These are phyloP conservation scores for Kodamaea arcana DNA, from an alignment of 1,139 yeast species.

Conservation along the genomic window DNA sequence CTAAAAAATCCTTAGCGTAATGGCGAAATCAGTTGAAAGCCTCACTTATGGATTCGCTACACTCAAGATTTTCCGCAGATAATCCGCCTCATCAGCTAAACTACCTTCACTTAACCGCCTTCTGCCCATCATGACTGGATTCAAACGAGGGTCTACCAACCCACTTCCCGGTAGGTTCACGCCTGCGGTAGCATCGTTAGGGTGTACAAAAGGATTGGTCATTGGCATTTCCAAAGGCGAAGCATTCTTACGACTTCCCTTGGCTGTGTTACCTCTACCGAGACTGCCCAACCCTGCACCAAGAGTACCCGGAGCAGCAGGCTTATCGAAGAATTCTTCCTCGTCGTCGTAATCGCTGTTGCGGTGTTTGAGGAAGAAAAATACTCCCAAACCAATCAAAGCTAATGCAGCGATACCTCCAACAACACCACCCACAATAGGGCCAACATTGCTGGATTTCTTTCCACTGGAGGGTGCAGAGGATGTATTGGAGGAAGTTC, in stretches of 20 bases:
- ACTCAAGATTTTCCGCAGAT: slow-evolving; percentile 65
- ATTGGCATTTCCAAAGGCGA: slow-evolving; percentile 38
- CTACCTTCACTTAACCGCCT: slow-evolving; percentile 72
- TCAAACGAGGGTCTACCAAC: slow-evolving; percentile 52
- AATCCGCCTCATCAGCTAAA: slow-evolving; percentile 75
- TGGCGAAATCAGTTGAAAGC: no score
- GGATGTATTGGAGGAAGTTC: slow-evolving; percentile 6
- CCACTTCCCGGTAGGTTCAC: slow-evolving; percentile 10
- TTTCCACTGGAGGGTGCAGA: slow-evolving; percentile 4
- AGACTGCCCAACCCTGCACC: slow-evolving; percentile 10
- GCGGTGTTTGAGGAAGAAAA: slow-evolving; percentile 47
- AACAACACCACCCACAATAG: slow-evolving; percentile 67
- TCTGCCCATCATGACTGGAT: slow-evolving; percentile 69
- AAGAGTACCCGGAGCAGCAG: slow-evolving; percentile 13
- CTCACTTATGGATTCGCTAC: slow-evolving; percentile 61
- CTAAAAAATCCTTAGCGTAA: no score
- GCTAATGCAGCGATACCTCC: slow-evolving; percentile 55
- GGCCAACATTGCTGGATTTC: slow-evolving; percentile 35
- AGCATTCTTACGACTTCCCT: slow-evolving; percentile 14
- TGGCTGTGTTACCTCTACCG: slow-evolving; percentile 29
- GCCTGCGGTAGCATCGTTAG: slow-evolving; percentile 43
- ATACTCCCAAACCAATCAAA: slow-evolving; percentile 38
- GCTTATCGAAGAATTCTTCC: slow-evolving; percentile 34
- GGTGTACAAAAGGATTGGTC: slow-evolving; percentile 57
- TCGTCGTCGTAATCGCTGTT: slow-evolving; percentile 46